These are phyloP conservation scores for Barbarea vulgaris DNA, from an alignment of 345 rosid species.

Conservation along the genomic window DNA sequence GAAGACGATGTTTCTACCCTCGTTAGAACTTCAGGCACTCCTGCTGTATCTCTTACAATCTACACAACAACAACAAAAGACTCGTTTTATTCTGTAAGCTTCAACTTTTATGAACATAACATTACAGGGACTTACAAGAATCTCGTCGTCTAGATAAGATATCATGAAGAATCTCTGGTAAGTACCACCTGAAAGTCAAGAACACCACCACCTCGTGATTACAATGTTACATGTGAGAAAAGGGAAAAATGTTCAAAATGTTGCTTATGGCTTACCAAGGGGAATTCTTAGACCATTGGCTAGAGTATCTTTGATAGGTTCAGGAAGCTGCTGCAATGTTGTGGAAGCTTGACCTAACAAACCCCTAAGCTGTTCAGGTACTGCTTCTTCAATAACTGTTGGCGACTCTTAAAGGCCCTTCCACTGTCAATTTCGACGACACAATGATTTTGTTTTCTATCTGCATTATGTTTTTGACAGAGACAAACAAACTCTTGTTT, in stretches of 20 bases:
- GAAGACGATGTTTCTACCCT: slow-evolving; percentile 63
- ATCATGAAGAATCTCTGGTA: slow-evolving; percentile 92
- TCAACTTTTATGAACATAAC: background rate
- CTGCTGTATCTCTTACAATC: slow-evolving; percentile 75
- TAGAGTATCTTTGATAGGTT: slow-evolving; percentile 63
- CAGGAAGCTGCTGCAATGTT: slow-evolving; percentile 73
- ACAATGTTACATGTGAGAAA: background rate
- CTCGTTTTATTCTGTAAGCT: no score
- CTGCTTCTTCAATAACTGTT: slow-evolving; percentile 70
- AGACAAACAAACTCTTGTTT: background rate
- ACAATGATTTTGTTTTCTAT: slow-evolving; percentile 72
- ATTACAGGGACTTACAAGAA: slow-evolving; percentile 26
- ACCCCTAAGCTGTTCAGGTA: slow-evolving; percentile 85
- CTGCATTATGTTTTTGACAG: slow-evolving; percentile 42
- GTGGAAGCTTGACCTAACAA: slow-evolving; percentile 66
- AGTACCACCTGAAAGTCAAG: slow-evolving; percentile 57
- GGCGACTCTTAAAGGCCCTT: slow-evolving; percentile 94
- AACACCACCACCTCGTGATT: background rate
- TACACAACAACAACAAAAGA: slow-evolving; percentile 46
- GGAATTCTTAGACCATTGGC: slow-evolving; percentile 75
- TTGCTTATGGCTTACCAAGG: slow-evolving; percentile 54
- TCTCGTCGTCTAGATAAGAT: slow-evolving; percentile 92
- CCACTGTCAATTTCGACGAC: slow-evolving; percentile 67
- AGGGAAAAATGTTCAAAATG: background rate
- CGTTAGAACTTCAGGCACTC: slow-evolving; percentile 88